Percentiles rank a stretch among this genome's conserved stretches.
phyloP scores from a whole-genome alignment of 1,139 yeast genomes.

The Suhomyces chickasaworum region DNA sequence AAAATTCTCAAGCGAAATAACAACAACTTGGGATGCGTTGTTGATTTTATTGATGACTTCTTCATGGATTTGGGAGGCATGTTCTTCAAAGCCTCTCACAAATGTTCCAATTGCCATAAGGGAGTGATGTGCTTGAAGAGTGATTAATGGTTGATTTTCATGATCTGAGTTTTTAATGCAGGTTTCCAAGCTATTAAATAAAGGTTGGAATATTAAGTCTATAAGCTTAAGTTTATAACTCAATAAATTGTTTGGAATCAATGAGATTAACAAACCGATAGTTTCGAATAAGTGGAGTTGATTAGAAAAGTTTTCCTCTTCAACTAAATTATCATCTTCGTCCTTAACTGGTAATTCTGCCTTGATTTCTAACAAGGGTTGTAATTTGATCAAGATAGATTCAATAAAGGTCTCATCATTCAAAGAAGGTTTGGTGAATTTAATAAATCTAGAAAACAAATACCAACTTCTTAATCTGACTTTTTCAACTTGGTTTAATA shows the following conservation, averaged over 20 bases:
- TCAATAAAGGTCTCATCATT: constrained; percentile 43
- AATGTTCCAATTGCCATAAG: constrained; percentile 89
- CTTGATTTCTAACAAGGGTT: constrained; percentile 58
- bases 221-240: constrained; percentile 48
- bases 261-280: constrained; percentile 64
- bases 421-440: constrained; percentile 65
- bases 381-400: constrained; percentile 42
- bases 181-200: constrained; percentile 71
- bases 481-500: constrained; percentile 69
- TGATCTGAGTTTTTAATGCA: constrained; percentile 46
- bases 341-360: constrained; percentile 56
- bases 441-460: constrained; percentile 78
- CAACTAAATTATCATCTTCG: constrained; percentile 57
- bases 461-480: constrained; percentile 92
- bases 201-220: constrained; percentile 72
- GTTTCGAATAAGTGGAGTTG: constrained; percentile 86
- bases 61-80: constrained; percentile 27
- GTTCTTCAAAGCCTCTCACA: constrained; percentile 75
- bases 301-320: constrained; percentile 67
- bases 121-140: constrained; percentile 81
- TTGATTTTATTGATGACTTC: constrained; percentile 56
- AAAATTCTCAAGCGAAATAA: constrained; percentile 79
- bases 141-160: constrained; percentile 44
- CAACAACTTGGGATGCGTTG: constrained; percentile 78
- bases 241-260: constrained; percentile 38